phyloP scores from a whole-genome alignment of 78 protist genomes.

The slime mould (Dictyostelium discoideum) region DNA sequence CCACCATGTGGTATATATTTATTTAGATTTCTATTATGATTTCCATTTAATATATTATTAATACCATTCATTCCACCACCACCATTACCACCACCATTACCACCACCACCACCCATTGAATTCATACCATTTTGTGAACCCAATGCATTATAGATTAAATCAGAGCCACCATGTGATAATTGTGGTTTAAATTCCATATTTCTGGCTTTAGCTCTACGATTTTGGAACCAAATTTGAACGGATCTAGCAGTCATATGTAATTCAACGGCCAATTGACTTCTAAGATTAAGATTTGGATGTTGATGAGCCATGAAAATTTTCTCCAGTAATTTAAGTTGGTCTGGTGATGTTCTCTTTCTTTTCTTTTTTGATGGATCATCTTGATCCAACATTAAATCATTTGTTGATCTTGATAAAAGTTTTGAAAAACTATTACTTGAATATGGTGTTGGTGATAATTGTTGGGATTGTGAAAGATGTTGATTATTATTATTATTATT shows the following conservation, averaged over 20 bases:
- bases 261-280: conserved; percentile 76
- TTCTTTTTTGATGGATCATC: conserved; percentile 78
- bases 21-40: background rate
- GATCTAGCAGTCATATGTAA: conserved; percentile 82
- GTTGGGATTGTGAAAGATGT: background rate
- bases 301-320: conserved; percentile 55
- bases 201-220: conserved; percentile 81
- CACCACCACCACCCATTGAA: background rate
- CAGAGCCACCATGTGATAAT: conserved; percentile 35
- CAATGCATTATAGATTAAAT: conserved; percentile 30
- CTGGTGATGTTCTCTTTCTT: conserved; percentile 73
- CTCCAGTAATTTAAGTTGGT: conserved; percentile 55
- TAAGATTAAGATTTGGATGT: conserved; percentile 63
- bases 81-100: background rate
- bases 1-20: background rate
- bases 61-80: background rate
- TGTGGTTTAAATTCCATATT: conserved; percentile 76
- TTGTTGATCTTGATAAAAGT: background rate
- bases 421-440: background rate
- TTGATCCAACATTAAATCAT: background rate
- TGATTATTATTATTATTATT: background rate
- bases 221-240: conserved; percentile 89
- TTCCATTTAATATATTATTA: background rate
- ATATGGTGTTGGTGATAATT: background rate
- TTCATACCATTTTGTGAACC: background rate